Percentiles rank a stretch among this genome's conserved stretches.
Evolutionary conservation across 2,329 filamentous ascomycete genomes (phyloP).

Genomic region (Byssoonygena ceratinophila): DNA sequence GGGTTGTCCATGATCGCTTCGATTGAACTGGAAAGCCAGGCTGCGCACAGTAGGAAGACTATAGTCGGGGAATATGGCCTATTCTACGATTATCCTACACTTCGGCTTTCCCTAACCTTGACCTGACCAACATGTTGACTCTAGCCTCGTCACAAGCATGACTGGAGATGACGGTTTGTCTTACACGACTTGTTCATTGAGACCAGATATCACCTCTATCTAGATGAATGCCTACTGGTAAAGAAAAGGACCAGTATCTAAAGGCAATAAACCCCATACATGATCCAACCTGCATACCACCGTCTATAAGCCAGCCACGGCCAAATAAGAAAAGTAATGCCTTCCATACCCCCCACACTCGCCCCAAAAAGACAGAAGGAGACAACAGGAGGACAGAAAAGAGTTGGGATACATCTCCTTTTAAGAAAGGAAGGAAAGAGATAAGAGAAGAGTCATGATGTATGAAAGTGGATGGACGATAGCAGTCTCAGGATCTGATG

Average conservation of each 20-base stretch:
- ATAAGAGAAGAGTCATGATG: slow-evolving; percentile 14
- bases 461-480: not conserved
- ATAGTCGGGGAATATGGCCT: no score
- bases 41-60: no score
- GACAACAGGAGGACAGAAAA: slow-evolving; percentile 2
- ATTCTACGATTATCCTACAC: no score
- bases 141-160: no score
- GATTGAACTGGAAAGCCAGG: no score
- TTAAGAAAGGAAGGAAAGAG: not conserved
- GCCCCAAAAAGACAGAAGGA: slow-evolving; percentile 17
- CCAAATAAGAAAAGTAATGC: not conserved
- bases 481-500: not conserved
- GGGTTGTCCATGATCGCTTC: not conserved
- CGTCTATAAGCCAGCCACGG: slow-evolving; percentile 5
- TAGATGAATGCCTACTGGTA: not conserved
- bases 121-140: no score
- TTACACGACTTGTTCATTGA: not conserved
- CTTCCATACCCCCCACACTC: not conserved
- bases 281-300: not conserved
- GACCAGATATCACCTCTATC: not conserved
- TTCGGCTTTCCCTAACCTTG: no score
- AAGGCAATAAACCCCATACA: not conserved
- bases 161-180: no score
- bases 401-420: not conserved
- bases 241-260: not conserved